Percentiles rank a stretch among this genome's conserved stretches.
phyloP scores from a whole-genome alignment of 23 red algal genomes.

The Rhodosorus marinus region DNA sequence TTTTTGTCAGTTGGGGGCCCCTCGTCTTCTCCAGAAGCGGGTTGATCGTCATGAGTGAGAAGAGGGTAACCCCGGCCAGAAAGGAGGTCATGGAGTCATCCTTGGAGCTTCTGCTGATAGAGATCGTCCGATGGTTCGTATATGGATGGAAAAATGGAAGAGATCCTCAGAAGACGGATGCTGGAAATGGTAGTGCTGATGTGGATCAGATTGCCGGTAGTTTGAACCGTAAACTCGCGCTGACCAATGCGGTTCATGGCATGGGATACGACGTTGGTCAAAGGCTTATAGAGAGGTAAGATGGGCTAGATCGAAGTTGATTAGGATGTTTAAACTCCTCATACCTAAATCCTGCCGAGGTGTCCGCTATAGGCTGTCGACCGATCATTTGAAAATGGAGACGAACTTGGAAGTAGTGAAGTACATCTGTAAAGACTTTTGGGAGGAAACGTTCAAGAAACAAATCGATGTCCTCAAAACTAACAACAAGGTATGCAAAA shows the following conservation, averaged over 20 bases:
- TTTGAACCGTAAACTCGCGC: conserved; percentile 9
- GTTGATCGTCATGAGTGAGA: too few species aligned
- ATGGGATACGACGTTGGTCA: conserved; percentile 47
- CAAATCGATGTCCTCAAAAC: conserved; percentile 80
- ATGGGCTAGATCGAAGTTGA: too few species aligned
- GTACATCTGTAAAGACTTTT: conserved; percentile 92
- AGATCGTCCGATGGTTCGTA: conserved; percentile 47
- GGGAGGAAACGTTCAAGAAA: conserved; percentile 62
- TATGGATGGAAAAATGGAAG: background rate
- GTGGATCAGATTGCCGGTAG: background rate
- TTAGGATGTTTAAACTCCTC: too few species aligned
- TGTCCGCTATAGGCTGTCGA: too few species aligned
- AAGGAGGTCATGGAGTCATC: conserved; percentile 14
- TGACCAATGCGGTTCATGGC: conserved; percentile 34
- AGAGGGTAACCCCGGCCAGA: too few species aligned
- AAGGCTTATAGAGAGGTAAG: conserved; percentile 37
- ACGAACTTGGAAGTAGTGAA: conserved; percentile 78
- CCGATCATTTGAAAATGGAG: conserved; percentile 12
- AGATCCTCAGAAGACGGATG: background rate
- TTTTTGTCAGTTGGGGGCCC: too few species aligned
- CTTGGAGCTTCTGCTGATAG: conserved; percentile 29
- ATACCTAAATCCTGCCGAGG: too few species aligned
- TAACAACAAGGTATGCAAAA: too few species aligned
- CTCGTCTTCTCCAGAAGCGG: too few species aligned
- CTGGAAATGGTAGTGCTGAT: background rate